phyloP scores from a whole-genome alignment of 23 red algal genomes.

The Gracilaria gracilis region DNA sequence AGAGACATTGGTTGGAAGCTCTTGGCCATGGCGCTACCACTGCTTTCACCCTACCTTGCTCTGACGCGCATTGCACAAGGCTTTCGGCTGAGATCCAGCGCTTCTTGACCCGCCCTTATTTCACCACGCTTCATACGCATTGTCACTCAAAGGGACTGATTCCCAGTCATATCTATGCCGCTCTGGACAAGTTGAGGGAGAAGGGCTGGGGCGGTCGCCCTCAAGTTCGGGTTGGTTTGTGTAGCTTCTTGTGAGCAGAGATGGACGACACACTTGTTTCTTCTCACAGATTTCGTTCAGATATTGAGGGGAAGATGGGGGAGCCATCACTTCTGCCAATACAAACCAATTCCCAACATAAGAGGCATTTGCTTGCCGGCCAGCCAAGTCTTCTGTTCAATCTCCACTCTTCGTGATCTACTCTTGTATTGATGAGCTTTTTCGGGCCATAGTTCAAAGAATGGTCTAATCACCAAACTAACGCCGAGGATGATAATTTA shows the following conservation, averaged over 20 bases:
- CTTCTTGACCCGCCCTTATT: not conserved
- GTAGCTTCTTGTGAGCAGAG: not conserved
- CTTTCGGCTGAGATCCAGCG: not conserved
- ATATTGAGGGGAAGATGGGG: too few species aligned
- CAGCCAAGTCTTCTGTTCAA: too few species aligned
- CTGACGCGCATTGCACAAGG: not conserved
- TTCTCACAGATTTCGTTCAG: not conserved
- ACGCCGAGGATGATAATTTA: not conserved
- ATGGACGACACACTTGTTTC: not conserved
- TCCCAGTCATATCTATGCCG: constrained; percentile 13
- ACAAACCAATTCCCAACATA: too few species aligned
- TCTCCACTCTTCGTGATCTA: too few species aligned
- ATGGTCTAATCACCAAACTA: not conserved
- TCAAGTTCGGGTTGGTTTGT: constrained; percentile 9
- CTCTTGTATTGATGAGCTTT: too few species aligned
- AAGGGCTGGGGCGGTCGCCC: not conserved
- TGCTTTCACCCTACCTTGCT: constrained; percentile 11
- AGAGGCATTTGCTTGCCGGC: too few species aligned
- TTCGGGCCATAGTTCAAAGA: too few species aligned
- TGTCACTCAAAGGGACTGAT: not conserved
- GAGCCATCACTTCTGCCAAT: too few species aligned
- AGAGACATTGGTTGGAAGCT: constrained; percentile 14
- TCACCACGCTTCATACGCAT: not conserved
- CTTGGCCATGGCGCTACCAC: constrained; percentile 12
- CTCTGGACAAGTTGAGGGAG: not conserved